phyloP scores from a whole-genome alignment of 805 yeast genomes.

The Kluyveromyces wickerhamii region DNA sequence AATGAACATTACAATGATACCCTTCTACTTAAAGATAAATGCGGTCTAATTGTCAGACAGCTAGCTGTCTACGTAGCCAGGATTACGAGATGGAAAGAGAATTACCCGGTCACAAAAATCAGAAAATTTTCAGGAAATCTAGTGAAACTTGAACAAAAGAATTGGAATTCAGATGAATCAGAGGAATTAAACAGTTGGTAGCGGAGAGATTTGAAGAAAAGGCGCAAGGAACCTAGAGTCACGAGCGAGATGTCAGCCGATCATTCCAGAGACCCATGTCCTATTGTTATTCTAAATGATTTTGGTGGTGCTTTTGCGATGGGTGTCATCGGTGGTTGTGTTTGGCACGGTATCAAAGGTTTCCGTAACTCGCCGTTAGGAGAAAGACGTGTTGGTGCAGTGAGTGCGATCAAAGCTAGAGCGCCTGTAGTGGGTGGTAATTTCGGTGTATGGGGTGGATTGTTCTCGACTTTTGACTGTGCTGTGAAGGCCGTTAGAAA shows the following conservation, averaged over 20 bases:
- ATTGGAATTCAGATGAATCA: too few relatives aligned
- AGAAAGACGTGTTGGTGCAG: slow-evolving; percentile 84
- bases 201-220: too few relatives aligned
- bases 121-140: too few relatives aligned
- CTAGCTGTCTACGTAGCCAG: too few relatives aligned
- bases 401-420: slow-evolving; percentile 86
- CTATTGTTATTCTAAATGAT: slow-evolving; percentile 89
- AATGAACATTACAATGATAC: too few relatives aligned
- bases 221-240: too few relatives aligned
- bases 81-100: too few relatives aligned
- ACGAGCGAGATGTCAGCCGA: slow-evolving; percentile 97
- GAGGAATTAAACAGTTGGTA: too few relatives aligned
- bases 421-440: slow-evolving; percentile 99
- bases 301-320: slow-evolving; percentile 98
- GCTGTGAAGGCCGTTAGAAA: slow-evolving; percentile 90
- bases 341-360: slow-evolving; percentile 99
- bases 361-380: slow-evolving; percentile 97
- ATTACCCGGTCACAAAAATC: too few relatives aligned
- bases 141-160: too few relatives aligned
- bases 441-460: slow-evolving; percentile 99
- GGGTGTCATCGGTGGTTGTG: slow-evolving; percentile 98
- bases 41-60: too few relatives aligned
- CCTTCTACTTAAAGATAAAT: too few relatives aligned
- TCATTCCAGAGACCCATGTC: slow-evolving; percentile 99
- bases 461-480: slow-evolving; percentile 93